Base-by-base conservation (phyloP, 345 rosid species). In the Hirschfeldia incana region DNA sequence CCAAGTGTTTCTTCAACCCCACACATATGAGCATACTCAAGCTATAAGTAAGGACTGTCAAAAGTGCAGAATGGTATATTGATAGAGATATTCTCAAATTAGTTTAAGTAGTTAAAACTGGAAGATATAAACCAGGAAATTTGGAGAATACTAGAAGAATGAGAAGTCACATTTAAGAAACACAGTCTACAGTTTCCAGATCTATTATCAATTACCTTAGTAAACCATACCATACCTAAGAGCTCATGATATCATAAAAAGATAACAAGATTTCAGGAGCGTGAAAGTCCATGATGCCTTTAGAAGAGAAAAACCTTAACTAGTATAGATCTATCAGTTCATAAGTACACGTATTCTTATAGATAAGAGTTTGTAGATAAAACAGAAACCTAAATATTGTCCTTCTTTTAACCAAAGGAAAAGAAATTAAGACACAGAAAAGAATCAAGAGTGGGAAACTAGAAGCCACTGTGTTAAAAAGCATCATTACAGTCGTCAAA, bases 281-380 rank as follows among this genome's bases (percentile, higher is more conserved):
- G 33, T 30, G 33, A 30, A 55, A 70, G 36, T 77, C 51, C 33
- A 65, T 55, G 66, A 70, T 28, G n/a, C 81, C 65, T 28, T 26
- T 15, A 51, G 11, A 70, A 60, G 1, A 28, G 26, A 58, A 39
- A 69, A 28, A 46, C 1, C 12, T 67, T 26, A 63, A 51, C 70
- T 63, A 21, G 30, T 46, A 27, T 57, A 53, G 59, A 64, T 27
- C 6, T 49, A 36, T 15, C 8, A 26, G 10, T 53, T 70, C 65
- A 9, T 28, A 49, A 34, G 57, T 27, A 77, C 28, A 70, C 5
- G 34, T 32, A 32, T 32, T 8, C 51, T 16, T 67, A 68, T 55
- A 69, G 37, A 70, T 9, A 6, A 16, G 53, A 51, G 32, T 51
- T 70, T 77, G 32, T n/a, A n/a, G 53, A 36, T 27, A 27, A 36